Evolutionary conservation across 2,329 filamentous ascomycete species (phyloP), one percentile per base, ranked within the genome.

Genomic region (Talaromyces sp.): DNA sequence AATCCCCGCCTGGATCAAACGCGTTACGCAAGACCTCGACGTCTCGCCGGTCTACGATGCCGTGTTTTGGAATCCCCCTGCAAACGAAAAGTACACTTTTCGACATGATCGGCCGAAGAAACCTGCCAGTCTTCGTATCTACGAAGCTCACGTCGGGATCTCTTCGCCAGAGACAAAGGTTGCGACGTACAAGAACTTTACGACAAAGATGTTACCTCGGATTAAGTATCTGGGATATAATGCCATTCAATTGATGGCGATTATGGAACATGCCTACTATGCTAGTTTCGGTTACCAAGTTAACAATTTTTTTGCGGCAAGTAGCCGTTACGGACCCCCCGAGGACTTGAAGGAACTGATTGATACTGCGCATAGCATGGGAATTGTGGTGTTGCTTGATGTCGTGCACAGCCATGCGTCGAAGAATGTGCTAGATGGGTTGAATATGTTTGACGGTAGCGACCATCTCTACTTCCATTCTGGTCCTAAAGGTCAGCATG

Each of bases 231-330:
- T 98, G 51, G 95, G 94, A 47, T 99, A 99, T 83, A 98, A 99
- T 76, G 91, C 93, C 63, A 98, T 99, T 71, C 95, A 99, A 77
- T 84, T 99, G 69, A 99, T 99, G 95, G 95, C 95, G 54, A 85
- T 99, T 75, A 99, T 99, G 94, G 95, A 99, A 77, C 95, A 99
- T 79, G 95, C 95, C 59, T 99, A 99, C 84, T 99, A 99, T 77
- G 95, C 95, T 73, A 98, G 94, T 75, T 99, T 99, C 73, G 95
- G 95, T 56, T 99, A 99, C 78, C 95, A 99, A 79, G 88, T 99
- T 80, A 99, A 98, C 83, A 97, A 91, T 79, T 99, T 99, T 84
- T 99, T 98, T 73, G 95, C 95, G 31, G 93, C 94, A 13, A 97
- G 93, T 79, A 98, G 94, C 78, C 89, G 95, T 68, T 99, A 97